Evolutionary conservation across 257 asterid genomes (phyloP).

Genomic region (Salvia hispanica): DNA sequence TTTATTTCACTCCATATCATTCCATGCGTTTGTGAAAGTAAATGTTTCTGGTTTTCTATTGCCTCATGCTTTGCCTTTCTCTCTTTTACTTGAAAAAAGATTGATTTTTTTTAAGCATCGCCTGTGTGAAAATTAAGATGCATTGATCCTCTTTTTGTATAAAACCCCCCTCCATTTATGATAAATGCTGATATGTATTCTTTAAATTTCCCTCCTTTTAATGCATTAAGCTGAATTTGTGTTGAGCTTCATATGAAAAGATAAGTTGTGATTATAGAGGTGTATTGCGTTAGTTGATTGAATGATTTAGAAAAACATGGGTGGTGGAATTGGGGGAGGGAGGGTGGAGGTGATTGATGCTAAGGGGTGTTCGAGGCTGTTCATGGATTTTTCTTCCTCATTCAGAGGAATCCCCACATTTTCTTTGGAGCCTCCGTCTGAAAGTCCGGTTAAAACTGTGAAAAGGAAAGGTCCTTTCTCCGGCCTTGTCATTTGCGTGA

Average conservation of each 20-base stretch:
- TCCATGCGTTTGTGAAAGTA: conserved; percentile 18
- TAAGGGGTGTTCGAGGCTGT: conserved; percentile 86
- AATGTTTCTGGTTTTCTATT: conserved; percentile 35
- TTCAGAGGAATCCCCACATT: conserved; percentile 61
- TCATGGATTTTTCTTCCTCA: conserved; percentile 70
- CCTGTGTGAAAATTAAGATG: neutral
- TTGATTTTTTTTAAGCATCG: conserved; percentile 31
- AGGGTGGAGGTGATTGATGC: conserved; percentile 75
- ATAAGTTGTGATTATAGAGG: neutral
- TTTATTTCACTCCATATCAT: conserved; percentile 38
- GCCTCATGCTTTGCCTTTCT: conserved; percentile 28
- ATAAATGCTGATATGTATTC: too few relatives aligned
- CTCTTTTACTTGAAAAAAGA: conserved; percentile 26
- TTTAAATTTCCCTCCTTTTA: conserved; percentile 20
- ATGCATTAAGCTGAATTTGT: conserved; percentile 7
- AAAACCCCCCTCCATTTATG: too few relatives aligned
- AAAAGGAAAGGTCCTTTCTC: conserved; percentile 61
- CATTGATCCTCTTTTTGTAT: conserved; percentile 40
- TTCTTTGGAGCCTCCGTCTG: conserved; percentile 55
- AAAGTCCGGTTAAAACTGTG: conserved; percentile 40
- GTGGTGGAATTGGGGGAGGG: conserved; percentile 48
- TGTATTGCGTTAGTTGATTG: conserved; percentile 13
- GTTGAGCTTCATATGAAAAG: neutral
- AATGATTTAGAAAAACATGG: conserved; percentile 40
- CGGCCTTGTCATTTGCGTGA: conserved; percentile 88